A percentile compares a stretch with the other conserved stretches of the same genome.
Conservation (phyloP, 1,284 basidiomycete genomes). For the Vanrija sp. region DNA sequence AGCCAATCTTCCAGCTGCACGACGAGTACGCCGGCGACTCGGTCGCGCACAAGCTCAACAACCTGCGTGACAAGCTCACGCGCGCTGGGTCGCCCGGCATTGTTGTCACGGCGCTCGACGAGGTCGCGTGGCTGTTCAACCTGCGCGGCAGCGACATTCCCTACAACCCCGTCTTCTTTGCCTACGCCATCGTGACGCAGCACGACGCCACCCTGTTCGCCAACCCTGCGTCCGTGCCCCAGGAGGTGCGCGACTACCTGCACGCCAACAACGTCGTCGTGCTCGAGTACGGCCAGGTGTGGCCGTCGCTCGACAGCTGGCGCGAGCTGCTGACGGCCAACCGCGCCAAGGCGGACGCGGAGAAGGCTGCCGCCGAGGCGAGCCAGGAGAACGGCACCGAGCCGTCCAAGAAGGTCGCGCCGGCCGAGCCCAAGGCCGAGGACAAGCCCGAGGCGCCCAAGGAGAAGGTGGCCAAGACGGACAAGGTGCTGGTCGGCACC, state of each 20-base stretch:
- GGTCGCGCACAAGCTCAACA: conserved; percentile 63
- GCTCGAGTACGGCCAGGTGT: conserved; percentile 67
- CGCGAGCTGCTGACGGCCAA: conserved; percentile 15
- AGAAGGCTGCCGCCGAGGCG: conserved; percentile 8
- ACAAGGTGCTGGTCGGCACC: conserved; percentile 57
- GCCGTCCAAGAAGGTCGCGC: neutral
- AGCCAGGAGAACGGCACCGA: neutral
- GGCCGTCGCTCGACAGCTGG: conserved; percentile 41
- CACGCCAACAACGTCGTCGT: conserved; percentile 60
- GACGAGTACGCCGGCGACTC: conserved; percentile 62
- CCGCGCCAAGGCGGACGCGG: conserved; percentile 8
- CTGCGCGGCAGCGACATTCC: conserved; percentile 87
- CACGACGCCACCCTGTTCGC: conserved; percentile 70
- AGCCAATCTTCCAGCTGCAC: conserved; percentile 66
- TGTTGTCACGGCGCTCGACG: conserved; percentile 78
- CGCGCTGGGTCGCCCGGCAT: conserved; percentile 65
- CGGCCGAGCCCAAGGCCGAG: neutral
- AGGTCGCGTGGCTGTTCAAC: conserved; percentile 92
- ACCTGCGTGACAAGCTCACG: conserved; percentile 61
- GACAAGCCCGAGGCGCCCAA: conserved; percentile 2
- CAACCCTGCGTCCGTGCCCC: conserved; percentile 61
- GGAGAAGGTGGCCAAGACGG: conserved; percentile 38
- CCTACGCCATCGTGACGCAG: conserved; percentile 75
- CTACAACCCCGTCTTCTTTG: conserved; percentile 95
- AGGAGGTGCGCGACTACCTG: conserved; percentile 60